Conservation (phyloP, 176 grass and related monocot genomes). For the Paspalum vaginatum region DNA sequence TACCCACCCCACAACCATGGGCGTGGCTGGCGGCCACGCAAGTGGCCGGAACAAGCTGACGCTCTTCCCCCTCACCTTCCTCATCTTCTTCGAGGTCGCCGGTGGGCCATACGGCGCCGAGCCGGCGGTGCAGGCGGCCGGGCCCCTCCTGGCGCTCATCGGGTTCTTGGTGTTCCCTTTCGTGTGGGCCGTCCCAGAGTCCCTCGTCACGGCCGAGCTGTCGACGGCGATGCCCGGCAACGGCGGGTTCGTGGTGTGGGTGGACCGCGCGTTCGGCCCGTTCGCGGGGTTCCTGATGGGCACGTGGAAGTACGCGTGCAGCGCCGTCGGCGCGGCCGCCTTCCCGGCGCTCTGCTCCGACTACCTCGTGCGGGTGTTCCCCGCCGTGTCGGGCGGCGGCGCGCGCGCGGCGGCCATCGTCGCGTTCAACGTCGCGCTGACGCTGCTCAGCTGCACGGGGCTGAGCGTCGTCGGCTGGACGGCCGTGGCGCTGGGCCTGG, state of each 20-base stretch:
- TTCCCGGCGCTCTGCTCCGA: conserved; percentile 77
- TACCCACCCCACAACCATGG: background rate
- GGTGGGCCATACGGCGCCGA: conserved; percentile 80
- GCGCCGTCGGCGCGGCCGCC: conserved; percentile 62
- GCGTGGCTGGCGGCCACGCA: background rate
- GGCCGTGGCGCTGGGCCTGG: conserved; percentile 61
- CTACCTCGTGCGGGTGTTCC: conserved; percentile 55
- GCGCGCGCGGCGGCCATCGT: conserved; percentile 48
- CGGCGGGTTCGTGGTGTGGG: conserved; percentile 80
- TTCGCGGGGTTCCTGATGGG: conserved; percentile 73
- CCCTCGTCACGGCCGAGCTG: conserved; percentile 76
- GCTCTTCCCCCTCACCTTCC: conserved; percentile 66
- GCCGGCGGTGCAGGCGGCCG: conserved; percentile 64
- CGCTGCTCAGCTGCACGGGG: conserved; percentile 64
- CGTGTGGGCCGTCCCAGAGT: conserved; percentile 81
- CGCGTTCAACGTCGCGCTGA: conserved; percentile 50
- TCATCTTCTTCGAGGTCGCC: conserved; percentile 84
- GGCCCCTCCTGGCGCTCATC: conserved; percentile 56
- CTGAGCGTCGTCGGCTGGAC: conserved; percentile 69
- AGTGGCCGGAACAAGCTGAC: conserved; percentile 56
- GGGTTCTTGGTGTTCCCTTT: conserved; percentile 80
- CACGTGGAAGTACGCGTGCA: conserved; percentile 70
- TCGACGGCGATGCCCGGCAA: conserved; percentile 75
- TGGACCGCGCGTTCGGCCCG: conserved; percentile 67
- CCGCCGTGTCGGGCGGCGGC: conserved; percentile 46